Base-by-base conservation (phyloP, 352 stramenopile genomes). In the Lagenidium giganteum region DNA sequence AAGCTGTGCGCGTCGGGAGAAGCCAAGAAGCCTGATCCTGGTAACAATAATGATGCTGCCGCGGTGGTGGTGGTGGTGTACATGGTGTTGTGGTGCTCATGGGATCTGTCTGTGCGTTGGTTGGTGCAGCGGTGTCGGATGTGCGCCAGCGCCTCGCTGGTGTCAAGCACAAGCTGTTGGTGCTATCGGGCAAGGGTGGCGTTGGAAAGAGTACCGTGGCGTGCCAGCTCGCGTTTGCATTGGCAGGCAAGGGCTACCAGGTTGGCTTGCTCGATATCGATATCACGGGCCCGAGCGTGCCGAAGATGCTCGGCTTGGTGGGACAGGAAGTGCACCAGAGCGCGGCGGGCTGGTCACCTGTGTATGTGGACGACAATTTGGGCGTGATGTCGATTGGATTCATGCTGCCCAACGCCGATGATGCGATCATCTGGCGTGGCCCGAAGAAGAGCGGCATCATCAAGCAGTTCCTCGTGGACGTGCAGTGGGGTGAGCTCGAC, bases 391-490 rank as follows among this genome's bases (percentile, higher is more conserved):
- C 89, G 24, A 99, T 99, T 60, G 96, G 95, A 12, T 99, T 99
- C 64, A 96, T 99, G 71, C 70, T 99, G 14, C 93, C 94, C 25
- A 91, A 98, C 51, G 76, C 80, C 1, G 96, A 99, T 65, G 94
- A 98, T 47, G 97, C 97, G 21, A 98, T 99, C 40, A 99, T 99
- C 47, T 99, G 97, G 97, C 78, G 97, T 45, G 97, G 97, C 16
- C 97, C 97, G 9, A 93, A 98, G 67, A 99, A 99, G 73, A 99
- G 98, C 72, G 97, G 93, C 28, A 88, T 99, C 28, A 99, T 99
- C 73, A 98, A 99, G 76, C 97, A 99, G 74, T 99, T 99, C 67
- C 80, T 99, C 26, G 98, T 97, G 13, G 93, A 99, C 54, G 97
- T 99, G 12, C 93, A 99, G 72, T 99, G 97, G 97, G 97, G 96